Percentiles rank a stretch among this genome's conserved stretches.
Conservation (phyloP, 805 yeast genomes). For the Candida suzukii region DNA sequence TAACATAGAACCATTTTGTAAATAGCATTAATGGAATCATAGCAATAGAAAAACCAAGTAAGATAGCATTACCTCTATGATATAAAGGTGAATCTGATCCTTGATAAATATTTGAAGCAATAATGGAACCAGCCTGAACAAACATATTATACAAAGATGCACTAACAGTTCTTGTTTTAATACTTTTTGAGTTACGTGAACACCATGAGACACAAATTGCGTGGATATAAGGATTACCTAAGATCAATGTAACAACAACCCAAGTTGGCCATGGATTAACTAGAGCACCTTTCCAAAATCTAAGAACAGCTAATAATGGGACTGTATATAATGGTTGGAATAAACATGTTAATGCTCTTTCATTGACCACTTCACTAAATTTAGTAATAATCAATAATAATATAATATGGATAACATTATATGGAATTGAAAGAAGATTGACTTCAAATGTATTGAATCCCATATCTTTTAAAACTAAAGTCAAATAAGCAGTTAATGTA, state of each 20-base stretch:
- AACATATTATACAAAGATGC: slow-evolving; percentile 61
- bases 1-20: slow-evolving; percentile 31
- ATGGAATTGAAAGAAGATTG: slow-evolving; percentile 47
- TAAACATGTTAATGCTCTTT: slow-evolving; percentile 15
- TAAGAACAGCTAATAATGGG: slow-evolving; percentile 17
- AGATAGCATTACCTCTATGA: slow-evolving; percentile 44
- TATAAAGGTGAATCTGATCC: slow-evolving; percentile 53
- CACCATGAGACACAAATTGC: slow-evolving; percentile 54
- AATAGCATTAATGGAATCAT: slow-evolving; percentile 21
- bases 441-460: slow-evolving; percentile 49
- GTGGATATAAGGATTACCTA: slow-evolving; percentile 44
- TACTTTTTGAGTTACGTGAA: slow-evolving; percentile 55
- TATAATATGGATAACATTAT: slow-evolving; percentile 30
- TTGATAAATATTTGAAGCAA: slow-evolving; percentile 50
- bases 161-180: slow-evolving; percentile 56
- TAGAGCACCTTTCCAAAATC: slow-evolving; percentile 22
- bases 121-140: slow-evolving; percentile 51
- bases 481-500: slow-evolving; percentile 37
- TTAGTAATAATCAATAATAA: slow-evolving; percentile 29
- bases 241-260: slow-evolving; percentile 16
- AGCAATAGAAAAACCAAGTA: slow-evolving; percentile 27
- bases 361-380: slow-evolving; percentile 27
- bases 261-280: slow-evolving; percentile 18
- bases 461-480: slow-evolving; percentile 38
- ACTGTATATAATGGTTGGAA: slow-evolving; percentile 19